Evolutionary conservation across 352 stramenopile species (phyloP), one percentile per base, ranked within the genome.

Genomic region (Globisporangium sylvaticum): DNA sequence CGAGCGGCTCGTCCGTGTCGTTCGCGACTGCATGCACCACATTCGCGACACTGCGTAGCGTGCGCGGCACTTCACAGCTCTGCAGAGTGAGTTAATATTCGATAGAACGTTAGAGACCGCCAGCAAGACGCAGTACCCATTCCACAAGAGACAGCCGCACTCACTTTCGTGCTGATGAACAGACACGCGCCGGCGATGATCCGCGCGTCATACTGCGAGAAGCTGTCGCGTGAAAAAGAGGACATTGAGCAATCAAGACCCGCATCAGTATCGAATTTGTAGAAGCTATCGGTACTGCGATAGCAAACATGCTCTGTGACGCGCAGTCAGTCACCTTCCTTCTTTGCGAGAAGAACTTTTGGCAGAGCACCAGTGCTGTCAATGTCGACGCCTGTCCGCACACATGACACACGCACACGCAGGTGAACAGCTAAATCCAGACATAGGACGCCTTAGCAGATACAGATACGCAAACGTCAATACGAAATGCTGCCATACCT

Each of bases 1-100:
- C 67, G 5, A 85, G 68, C 4, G 73, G 73, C 61, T 69, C 67
- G 27, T 65, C 37, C 25, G 68, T 74, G 52, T 69, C 52, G 54
- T 73, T 69, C 60, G 69, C 65, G 55, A 67, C 55, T 24, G 78
- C 76, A 70, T 86, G 74, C 39, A 80, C 72, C 44, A 80, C 78
- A 55, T 86, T 87, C n/a, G 76, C 73, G 65, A 87, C 63, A 60
- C 79, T 84, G 56, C 77, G 79, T 46, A 87, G 57, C 3, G 74
- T 80, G 1, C 79, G 76, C 56, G 76, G 76, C 55, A 74, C 58
- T 62, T 87, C 79, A 25, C 79, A 83, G 22, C 67, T 79, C 79
- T 87, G 20, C 25, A 62, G 18, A 42, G 34, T 14, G 20, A 44
- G 37, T 44, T 44, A 20, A 24, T 18, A n/a, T n/a, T n/a, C n/a